Evolutionary conservation across 1,139 yeast species (phyloP).

Genomic region (Yamadazyma songkhlaensis): DNA sequence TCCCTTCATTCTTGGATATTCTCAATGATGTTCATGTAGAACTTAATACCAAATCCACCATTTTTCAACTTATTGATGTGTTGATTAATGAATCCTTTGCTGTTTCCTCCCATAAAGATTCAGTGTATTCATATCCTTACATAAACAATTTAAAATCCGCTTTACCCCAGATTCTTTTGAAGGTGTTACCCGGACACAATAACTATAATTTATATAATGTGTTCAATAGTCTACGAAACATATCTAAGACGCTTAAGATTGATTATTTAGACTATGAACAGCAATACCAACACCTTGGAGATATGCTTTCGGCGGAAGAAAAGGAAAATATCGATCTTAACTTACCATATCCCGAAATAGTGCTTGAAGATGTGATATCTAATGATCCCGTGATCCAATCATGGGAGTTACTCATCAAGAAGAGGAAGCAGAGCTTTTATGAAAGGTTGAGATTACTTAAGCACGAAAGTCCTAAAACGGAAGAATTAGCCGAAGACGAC

Average conservation of each 20-base stretch:
- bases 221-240: conserved; percentile 35
- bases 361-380: conserved; percentile 19
- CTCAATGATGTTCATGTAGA: conserved; percentile 48
- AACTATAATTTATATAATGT: conserved; percentile 49
- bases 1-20: conserved; percentile 68
- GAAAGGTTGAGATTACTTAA: conserved; percentile 39
- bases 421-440: conserved; percentile 50
- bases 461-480: conserved; percentile 21
- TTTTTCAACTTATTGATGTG: conserved; percentile 67
- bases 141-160: conserved; percentile 39
- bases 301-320: conserved; percentile 35
- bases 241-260: conserved; percentile 35
- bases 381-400: conserved; percentile 34
- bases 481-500: conserved; percentile 26
- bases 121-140: conserved; percentile 39
- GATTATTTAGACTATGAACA: conserved; percentile 25
- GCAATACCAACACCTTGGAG: no score
- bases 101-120: conserved; percentile 31
- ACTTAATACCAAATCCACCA: conserved; percentile 61
- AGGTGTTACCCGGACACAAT: conserved; percentile 51
- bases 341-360: conserved; percentile 32
- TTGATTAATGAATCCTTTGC: conserved; percentile 40
- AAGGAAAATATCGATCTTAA: conserved; percentile 29
- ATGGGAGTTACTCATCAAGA: conserved; percentile 49
- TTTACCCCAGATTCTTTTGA: conserved; percentile 46